A percentile compares a stretch with the other conserved stretches of the same genome.
Conservation (phyloP, 2,329 filamentous ascomycete species). For the Onygenales sp. region DNA sequence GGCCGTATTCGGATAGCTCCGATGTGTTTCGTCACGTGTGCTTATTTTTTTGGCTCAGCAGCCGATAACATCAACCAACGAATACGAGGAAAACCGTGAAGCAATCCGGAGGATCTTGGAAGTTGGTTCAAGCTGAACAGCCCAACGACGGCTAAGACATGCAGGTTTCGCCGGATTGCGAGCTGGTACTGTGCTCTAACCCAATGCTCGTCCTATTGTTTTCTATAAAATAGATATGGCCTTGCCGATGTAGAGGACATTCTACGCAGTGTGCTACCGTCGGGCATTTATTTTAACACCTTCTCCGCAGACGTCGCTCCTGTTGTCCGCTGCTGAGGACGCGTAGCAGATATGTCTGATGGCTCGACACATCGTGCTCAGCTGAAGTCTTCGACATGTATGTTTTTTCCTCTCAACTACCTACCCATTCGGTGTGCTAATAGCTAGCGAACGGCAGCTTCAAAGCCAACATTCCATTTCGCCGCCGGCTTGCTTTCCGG, state of each 20-base stretch:
- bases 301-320: too few relatives aligned
- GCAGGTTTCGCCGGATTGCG: background rate
- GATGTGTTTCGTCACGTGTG: background rate
- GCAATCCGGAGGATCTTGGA: background rate
- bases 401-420: background rate
- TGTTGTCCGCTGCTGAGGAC: background rate
- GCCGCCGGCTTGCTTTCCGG: conserved; percentile 80
- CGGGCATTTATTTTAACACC: too few relatives aligned
- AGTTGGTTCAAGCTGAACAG: background rate
- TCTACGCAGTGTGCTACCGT: background rate
- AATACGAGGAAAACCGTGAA: background rate
- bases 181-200: background rate
- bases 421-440: background rate
- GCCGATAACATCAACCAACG: background rate
- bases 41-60: too few relatives aligned
- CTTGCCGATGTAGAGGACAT: background rate
- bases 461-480: conserved; percentile 63
- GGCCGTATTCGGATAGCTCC: background rate
- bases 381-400: conserved; percentile 7
- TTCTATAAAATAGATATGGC: background rate
- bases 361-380: conserved; percentile 5
- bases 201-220: background rate
- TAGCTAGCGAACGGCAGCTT: conserved; percentile 17
- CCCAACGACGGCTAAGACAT: background rate
- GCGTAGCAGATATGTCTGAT: conserved; percentile 8